A percentile compares a stretch with the other conserved stretches of the same genome.
phyloP scores from a whole-genome alignment of 1,284 basidiomycete genomes.

The Marasmius fiardii region DNA sequence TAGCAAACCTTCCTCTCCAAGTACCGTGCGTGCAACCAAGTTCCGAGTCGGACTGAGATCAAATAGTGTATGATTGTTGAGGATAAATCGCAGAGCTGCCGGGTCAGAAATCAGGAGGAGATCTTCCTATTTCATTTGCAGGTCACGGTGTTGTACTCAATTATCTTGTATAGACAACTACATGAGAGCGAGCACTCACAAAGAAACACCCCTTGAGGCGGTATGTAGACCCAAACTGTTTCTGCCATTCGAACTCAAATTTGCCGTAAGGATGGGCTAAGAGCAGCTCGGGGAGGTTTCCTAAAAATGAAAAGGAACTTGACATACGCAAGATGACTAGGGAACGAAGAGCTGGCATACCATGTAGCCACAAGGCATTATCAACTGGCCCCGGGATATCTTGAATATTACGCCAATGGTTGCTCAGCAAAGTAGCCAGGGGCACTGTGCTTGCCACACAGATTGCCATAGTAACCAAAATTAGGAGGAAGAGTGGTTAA shows the following conservation, averaged over 20 bases:
- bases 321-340: no score
- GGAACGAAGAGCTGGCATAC: no score
- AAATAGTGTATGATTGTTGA: background rate
- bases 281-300: slow-evolving; percentile 7
- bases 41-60: background rate
- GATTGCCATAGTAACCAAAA: no score
- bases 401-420: no score
- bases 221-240: slow-evolving; percentile 2
- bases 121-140: background rate
- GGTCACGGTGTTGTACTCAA: background rate
- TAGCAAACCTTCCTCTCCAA: background rate
- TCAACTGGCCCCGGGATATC: no score
- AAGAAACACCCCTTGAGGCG: slow-evolving; percentile 3
- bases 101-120: background rate
- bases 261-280: slow-evolving; percentile 3
- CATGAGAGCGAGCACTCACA: slow-evolving; percentile 1
- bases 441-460: no score
- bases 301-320: background rate
- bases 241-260: slow-evolving; percentile 6
- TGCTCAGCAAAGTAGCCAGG: no score
- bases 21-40: background rate
- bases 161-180: background rate
- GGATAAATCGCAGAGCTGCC: background rate
- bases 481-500: no score
- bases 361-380: no score